A percentile compares a stretch with the other conserved stretches of the same genome.
phyloP scores from a whole-genome alignment of 306 rosid species.

The Vicia faba region DNA sequence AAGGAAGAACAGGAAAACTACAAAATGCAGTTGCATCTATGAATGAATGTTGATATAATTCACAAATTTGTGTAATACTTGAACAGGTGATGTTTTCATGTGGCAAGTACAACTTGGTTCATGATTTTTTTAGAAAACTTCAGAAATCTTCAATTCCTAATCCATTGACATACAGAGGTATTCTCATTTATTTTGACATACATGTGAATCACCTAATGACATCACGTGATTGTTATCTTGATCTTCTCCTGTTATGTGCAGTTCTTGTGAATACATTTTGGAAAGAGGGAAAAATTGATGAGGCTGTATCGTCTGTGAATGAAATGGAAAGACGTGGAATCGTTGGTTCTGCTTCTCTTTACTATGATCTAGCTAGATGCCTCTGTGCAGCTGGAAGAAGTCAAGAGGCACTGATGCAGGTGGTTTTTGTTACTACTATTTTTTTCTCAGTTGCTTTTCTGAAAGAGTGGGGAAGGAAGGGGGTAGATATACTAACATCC shows the following conservation, averaged over 20 bases:
- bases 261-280: constrained; percentile 82
- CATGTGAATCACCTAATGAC: constrained; percentile 22
- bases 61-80: constrained; percentile 36
- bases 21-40: constrained; percentile 8
- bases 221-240: constrained; percentile 34
- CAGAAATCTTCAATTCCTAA: constrained; percentile 78
- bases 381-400: constrained; percentile 93
- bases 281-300: constrained; percentile 85
- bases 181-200: constrained; percentile 35
- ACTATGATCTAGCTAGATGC: constrained; percentile 94
- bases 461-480: constrained; percentile 4
- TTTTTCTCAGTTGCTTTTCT: constrained; percentile 20
- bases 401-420: constrained; percentile 85
- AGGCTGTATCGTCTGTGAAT: constrained; percentile 66
- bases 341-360: constrained; percentile 93
- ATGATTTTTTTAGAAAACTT: constrained; percentile 84
- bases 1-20: constrained; percentile 27
- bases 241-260: constrained; percentile 48
- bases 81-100: constrained; percentile 90
- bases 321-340: constrained; percentile 90
- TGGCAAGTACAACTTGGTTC: constrained; percentile 92
- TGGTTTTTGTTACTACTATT: constrained; percentile 39
- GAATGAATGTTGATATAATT: constrained; percentile 21
- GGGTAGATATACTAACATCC: background rate
- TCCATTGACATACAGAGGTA: constrained; percentile 92